phyloP scores from a whole-genome alignment of 2,329 filamentous ascomycete species.

The Penicillium sp. region DNA sequence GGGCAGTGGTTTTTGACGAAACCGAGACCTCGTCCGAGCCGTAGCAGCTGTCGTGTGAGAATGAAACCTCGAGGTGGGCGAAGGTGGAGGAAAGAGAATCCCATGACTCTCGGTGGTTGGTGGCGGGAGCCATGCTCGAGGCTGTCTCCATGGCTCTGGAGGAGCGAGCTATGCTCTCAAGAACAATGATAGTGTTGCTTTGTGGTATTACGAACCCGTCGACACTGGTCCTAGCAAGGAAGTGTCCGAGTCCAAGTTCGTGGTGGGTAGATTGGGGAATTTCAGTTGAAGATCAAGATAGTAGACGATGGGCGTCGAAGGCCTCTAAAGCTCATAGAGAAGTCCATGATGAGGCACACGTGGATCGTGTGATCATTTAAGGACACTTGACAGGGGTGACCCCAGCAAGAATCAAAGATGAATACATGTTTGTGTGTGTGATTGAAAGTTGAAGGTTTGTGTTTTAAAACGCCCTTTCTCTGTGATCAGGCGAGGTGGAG shows the following conservation, averaged over 20 bases:
- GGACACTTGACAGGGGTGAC: constrained; percentile 27
- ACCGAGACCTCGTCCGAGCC: constrained; percentile 40
- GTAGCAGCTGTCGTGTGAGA: constrained; percentile 42
- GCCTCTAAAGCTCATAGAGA: constrained; percentile 30
- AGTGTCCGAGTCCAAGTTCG: constrained; percentile 1
- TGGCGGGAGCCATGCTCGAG: constrained; percentile 28
- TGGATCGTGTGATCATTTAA: constrained; percentile 27
- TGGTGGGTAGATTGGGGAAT: not conserved
- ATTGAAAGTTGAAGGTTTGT: constrained; percentile 4
- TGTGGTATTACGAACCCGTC: not conserved
- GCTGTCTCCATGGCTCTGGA: constrained; percentile 1
- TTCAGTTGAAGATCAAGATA: constrained; percentile 12
- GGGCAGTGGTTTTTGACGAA: constrained; percentile 29
- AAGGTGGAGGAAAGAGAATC: constrained; percentile 40
- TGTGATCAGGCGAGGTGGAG: not conserved
- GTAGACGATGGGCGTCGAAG: constrained; percentile 28
- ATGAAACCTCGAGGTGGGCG: constrained; percentile 36
- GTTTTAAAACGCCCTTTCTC: not conserved
- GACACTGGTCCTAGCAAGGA: constrained; percentile 1
- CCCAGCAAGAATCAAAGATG: constrained; percentile 22
- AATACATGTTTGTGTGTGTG: constrained; percentile 25
- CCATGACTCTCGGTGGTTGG: constrained; percentile 33
- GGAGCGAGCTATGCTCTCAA: not conserved
- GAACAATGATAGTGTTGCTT: not conserved
- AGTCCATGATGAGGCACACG: constrained; percentile 33